Conservation (phyloP, 2,329 filamentous ascomycete genomes). For the Colletotrichum chrysophilum region DNA sequence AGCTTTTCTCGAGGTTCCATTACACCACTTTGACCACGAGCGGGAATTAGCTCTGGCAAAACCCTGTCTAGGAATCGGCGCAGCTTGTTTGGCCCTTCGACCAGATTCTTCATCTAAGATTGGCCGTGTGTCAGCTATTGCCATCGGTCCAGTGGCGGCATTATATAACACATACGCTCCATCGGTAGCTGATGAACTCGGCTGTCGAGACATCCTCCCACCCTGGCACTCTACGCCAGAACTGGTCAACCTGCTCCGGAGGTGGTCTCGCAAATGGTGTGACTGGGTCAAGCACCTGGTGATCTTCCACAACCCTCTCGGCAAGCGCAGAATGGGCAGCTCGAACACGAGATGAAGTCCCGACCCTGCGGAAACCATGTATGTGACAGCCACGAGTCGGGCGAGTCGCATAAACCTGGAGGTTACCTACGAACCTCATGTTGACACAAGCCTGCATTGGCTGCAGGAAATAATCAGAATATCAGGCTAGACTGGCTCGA, state of each 20-base stretch:
- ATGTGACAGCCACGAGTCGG: too few species aligned
- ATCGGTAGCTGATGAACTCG: conserved; percentile 58
- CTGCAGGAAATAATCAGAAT: not conserved
- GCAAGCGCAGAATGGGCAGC: not conserved
- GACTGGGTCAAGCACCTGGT: not conserved
- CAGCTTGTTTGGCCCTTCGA: conserved; percentile 53
- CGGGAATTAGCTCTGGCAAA: conserved; percentile 55
- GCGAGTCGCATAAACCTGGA: not conserved
- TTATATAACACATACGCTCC: conserved; percentile 51
- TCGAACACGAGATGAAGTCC: not conserved
- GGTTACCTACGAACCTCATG: not conserved
- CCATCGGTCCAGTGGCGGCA: not conserved
- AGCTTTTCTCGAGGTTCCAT: conserved; percentile 57
- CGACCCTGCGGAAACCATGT: not conserved
- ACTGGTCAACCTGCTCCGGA: conserved; percentile 35
- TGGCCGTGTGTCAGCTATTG: not conserved
- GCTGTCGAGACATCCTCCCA: conserved; percentile 53
- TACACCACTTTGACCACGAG: conserved; percentile 29
- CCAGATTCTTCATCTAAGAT: conserved; percentile 50
- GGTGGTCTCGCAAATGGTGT: not conserved
- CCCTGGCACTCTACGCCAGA: conserved; percentile 55
- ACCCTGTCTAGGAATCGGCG: conserved; percentile 52
- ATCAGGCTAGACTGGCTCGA: not conserved
- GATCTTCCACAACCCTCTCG: not conserved
- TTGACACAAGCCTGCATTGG: not conserved